Evolutionary conservation across 176 grass and related monocot genomes (phyloP), one percentile per base, ranked within the genome.

Genomic region (Oryza brachyantha): DNA sequence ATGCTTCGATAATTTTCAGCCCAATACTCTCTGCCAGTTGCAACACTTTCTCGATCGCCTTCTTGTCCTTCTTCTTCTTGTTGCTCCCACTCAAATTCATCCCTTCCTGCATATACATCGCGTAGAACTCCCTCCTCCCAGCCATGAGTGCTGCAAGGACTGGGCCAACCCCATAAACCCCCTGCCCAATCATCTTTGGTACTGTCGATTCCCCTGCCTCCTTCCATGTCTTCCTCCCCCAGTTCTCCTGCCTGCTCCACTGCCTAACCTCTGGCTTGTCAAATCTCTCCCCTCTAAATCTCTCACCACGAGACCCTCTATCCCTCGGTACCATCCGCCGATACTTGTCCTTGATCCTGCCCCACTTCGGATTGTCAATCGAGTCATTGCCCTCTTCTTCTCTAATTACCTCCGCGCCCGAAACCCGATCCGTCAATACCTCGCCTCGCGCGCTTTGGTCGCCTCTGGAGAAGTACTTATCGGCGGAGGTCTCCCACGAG

Each of bases 31-130:
- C 87, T 11, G 96, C 88, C 72, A 80, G 74, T 46, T 74, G 79
- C 54, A 93, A 40, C 43, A 99, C 83, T 64, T 95, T 95, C 62
- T 88, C 88, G 57, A 91, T 67, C 57, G 78, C 88, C 79, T 91
- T 99, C 55, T 93, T 99, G 76, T 93, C 92, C 79, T 99, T 95
- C 83, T 91, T 97, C 86, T 98, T 94, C 76, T 95, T 99, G 81
- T 85, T 95, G 66, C 86, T 91, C 58, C 83, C 74, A 4, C 87
- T 94, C 61, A 98, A 86, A 84, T 95, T 90, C 89, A 95, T 86
- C 69, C 86, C 83, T 87, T 93, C 92, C 82, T 99, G 96, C 42
- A 83, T 77, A 55, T 99, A 95, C 61, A 99, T 77, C 4, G 85
- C 87, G 78, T 99, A 89, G 52, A 94, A 99, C 63, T 95, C 92